A percentile compares a stretch with the other conserved stretches of the same genome.
Evolutionary conservation across 495 filamentous ascomycete genomes (phyloP).

Genomic region (Aeminium ludgeri): DNA sequence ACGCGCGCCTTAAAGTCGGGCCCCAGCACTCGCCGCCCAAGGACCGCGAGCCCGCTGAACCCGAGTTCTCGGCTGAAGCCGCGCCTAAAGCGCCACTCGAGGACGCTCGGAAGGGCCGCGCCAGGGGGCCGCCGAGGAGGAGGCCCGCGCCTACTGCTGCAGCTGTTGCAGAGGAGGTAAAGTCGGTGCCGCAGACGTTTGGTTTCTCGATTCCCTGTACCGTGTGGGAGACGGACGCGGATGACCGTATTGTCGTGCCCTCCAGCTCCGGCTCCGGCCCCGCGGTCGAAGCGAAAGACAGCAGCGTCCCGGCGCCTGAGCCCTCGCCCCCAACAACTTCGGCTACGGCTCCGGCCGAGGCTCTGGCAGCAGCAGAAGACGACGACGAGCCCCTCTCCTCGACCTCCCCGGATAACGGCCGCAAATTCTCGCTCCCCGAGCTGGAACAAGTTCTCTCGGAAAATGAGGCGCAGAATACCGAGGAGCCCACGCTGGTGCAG

Average conservation of each 20-base stretch:
- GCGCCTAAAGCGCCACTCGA: slow-evolving; percentile 59
- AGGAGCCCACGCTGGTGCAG: slow-evolving; percentile 3
- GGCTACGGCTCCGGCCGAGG: not conserved
- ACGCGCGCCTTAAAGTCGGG: slow-evolving; percentile 67
- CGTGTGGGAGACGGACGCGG: slow-evolving; percentile 13
- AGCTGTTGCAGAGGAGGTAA: slow-evolving; percentile 2
- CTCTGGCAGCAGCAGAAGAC: not conserved
- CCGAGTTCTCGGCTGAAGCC: slow-evolving; percentile 19
- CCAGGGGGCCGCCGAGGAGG: slow-evolving; percentile 70
- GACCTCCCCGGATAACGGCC: too few species aligned
- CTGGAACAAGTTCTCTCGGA: slow-evolving; percentile 3
- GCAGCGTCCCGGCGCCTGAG: not conserved
- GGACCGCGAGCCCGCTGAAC: slow-evolving; percentile 41
- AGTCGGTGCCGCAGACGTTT: slow-evolving; percentile 1
- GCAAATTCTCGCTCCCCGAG: too few species aligned
- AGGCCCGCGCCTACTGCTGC: slow-evolving; percentile 37
- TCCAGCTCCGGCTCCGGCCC: too few species aligned
- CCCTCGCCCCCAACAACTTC: not conserved
- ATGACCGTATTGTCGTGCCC: too few species aligned
- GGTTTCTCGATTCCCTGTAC: slow-evolving; percentile 4
- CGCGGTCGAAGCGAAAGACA: too few species aligned
- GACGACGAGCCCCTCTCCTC: too few species aligned
- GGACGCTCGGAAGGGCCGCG: slow-evolving; percentile 79
- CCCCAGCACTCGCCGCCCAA: slow-evolving; percentile 51
- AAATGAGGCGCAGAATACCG: slow-evolving; percentile 6